These are phyloP conservation scores for Isochrysis galbana DNA, from an alignment of 78 protist species.

Conservation along the genomic window DNA sequence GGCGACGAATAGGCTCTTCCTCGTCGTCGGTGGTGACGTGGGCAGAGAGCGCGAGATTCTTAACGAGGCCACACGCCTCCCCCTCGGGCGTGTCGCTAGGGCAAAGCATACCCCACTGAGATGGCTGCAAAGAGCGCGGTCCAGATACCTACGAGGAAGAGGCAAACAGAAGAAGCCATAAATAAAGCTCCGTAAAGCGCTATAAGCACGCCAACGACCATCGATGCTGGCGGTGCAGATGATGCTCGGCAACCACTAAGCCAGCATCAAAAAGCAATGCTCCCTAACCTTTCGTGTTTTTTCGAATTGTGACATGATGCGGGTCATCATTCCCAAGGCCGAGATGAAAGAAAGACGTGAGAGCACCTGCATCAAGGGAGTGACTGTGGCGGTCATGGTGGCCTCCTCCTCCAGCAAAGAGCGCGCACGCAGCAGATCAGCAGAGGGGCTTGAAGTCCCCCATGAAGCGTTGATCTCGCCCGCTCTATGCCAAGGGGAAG, in stretches of 20 bases:
- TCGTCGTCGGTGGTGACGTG: slow-evolving; percentile 89
- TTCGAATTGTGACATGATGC: slow-evolving; percentile 96
- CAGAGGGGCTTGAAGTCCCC: neutral
- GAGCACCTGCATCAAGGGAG: slow-evolving; percentile 49
- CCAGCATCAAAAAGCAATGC: too few relatives aligned
- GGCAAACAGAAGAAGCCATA: neutral
- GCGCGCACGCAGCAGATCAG: neutral
- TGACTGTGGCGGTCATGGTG: too few relatives aligned
- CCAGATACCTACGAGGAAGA: slow-evolving; percentile 34
- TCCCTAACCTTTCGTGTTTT: slow-evolving; percentile 94
- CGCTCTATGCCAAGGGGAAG: too few relatives aligned
- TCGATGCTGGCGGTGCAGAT: too few relatives aligned
- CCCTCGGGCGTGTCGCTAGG: slow-evolving; percentile 99
- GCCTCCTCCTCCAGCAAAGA: too few relatives aligned
- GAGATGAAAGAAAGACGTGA: slow-evolving; percentile 95
- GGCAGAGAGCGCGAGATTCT: slow-evolving; percentile 96
- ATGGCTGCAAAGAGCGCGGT: slow-evolving; percentile 87
- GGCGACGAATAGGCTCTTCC: slow-evolving; percentile 50
- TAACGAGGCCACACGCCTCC: slow-evolving; percentile 98
- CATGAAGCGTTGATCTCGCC: too few relatives aligned
- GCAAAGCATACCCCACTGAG: slow-evolving; percentile 99
- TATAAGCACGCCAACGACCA: too few relatives aligned
- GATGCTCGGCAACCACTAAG: too few relatives aligned
- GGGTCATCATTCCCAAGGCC: slow-evolving; percentile 98
- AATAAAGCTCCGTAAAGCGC: too few relatives aligned